These are phyloP conservation scores for Gyromitra esculenta DNA, from an alignment of 2,329 filamentous ascomycete genomes.

Conservation along the genomic window DNA sequence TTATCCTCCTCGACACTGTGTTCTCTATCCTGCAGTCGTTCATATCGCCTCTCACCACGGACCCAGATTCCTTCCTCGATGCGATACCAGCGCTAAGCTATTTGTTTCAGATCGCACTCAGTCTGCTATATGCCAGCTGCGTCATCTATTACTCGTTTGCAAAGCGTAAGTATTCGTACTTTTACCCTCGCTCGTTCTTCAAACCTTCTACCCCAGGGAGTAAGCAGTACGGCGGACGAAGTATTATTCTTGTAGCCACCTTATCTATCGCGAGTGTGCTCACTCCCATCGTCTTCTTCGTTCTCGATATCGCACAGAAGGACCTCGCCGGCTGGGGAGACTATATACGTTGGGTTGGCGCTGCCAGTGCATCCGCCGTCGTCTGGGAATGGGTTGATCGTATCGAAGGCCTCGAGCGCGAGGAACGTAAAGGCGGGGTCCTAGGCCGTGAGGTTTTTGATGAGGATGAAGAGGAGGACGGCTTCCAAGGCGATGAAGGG, in stretches of 20 bases:
- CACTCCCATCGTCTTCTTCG: conserved; percentile 91
- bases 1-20: conserved; percentile 88
- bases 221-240: conserved; percentile 60
- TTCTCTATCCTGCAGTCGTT: conserved; percentile 95
- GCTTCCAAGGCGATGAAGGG: conserved; percentile 19
- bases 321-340: conserved; percentile 92
- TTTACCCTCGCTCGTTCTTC: conserved; percentile 82
- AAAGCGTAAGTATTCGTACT: conserved; percentile 90
- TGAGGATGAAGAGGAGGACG: conserved; percentile 73
- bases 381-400: conserved; percentile 98
- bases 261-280: conserved; percentile 83
- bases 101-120: conserved; percentile 86
- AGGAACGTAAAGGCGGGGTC: conserved; percentile 93
- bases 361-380: conserved; percentile 91
- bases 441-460: conserved; percentile 91
- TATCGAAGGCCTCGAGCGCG: conserved; percentile 89
- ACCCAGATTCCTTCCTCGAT: conserved; percentile 81
- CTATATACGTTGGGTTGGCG: conserved; percentile 95
- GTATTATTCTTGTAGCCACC: conserved; percentile 81
- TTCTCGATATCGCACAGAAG: conserved; percentile 85
- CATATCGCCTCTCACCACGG: conserved; percentile 67
- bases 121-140: conserved; percentile 89
- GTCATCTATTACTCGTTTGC: conserved; percentile 93
- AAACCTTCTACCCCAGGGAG: conserved; percentile 37
- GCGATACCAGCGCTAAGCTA: conserved; percentile 92